Conservation (phyloP, 2,329 filamentous ascomycete genomes). For the Parastagonospora nodorum region DNA sequence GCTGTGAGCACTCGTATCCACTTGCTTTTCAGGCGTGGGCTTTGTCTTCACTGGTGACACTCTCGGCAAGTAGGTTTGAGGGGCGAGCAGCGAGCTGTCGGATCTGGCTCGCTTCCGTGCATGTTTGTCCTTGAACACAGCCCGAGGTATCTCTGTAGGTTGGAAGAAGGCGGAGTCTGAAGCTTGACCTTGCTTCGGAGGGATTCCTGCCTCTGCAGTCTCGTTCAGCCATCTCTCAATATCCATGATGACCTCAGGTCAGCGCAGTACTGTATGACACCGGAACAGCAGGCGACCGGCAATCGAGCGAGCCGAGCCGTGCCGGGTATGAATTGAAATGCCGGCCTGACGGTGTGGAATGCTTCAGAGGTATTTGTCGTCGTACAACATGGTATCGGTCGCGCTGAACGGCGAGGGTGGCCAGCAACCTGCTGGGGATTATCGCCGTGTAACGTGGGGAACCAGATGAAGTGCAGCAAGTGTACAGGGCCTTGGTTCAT, state of each 20-base stretch:
- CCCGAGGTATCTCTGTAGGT: constrained; percentile 21
- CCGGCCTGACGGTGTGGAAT: constrained; percentile 14
- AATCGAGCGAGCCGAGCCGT: constrained; percentile 27
- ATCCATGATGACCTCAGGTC: constrained; percentile 43
- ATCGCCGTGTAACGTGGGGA: constrained; percentile 30
- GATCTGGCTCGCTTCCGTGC: constrained; percentile 43
- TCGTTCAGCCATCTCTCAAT: constrained; percentile 53
- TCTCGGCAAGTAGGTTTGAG: constrained; percentile 15
- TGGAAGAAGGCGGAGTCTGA: constrained; percentile 25
- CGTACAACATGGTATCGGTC: constrained; percentile 32
- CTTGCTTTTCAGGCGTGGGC: constrained; percentile 7
- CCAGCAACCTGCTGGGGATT: constrained; percentile 17
- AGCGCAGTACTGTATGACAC: not conserved
- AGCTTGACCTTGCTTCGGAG: constrained; percentile 28
- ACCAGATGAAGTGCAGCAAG: not conserved
- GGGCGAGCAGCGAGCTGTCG: constrained; percentile 47
- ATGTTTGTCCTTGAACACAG: constrained; percentile 24
- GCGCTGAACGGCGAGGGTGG: constrained; percentile 19
- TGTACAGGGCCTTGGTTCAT: not conserved
- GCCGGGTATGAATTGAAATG: constrained; percentile 6
- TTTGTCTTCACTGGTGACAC: constrained; percentile 3
- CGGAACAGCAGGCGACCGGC: constrained; percentile 10
- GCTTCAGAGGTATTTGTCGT: constrained; percentile 14
- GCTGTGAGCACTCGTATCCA: constrained; percentile 15
- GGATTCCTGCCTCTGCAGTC: constrained; percentile 42